Evolutionary conservation across 73 alveolate genomes (phyloP).

Genomic region (Tetrahymena elliotti): DNA sequence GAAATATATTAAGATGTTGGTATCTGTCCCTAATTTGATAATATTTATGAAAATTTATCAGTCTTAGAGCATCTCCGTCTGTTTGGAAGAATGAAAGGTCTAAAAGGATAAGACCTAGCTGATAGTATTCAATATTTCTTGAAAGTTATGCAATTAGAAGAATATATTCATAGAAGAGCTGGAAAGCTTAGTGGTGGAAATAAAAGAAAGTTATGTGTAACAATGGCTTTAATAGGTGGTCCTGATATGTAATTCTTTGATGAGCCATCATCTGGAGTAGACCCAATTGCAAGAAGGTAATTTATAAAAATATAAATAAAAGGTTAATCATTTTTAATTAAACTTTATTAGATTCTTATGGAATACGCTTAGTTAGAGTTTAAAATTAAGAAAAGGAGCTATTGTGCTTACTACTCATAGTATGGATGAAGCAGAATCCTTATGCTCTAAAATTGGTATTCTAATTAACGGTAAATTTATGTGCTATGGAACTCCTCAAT

Average conservation of each 20-base stretch:
- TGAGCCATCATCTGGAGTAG: constrained; percentile 91
- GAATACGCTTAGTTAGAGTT: constrained; percentile 7
- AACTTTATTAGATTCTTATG: constrained; percentile 1
- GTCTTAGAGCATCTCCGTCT: constrained; percentile 55
- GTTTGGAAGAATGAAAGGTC: constrained; percentile 61
- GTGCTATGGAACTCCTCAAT: constrained; percentile 75
- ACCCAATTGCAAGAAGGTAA: constrained; percentile 74
- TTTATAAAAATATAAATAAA: background rate
- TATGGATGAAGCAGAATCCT: constrained; percentile 82
- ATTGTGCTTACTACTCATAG: constrained; percentile 78
- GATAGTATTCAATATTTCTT: constrained; percentile 53
- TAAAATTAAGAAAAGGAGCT: constrained; percentile 19
- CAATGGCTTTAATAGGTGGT: constrained; percentile 79
- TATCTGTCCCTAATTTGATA: constrained; percentile 57
- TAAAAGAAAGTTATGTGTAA: constrained; percentile 91
- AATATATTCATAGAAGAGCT: constrained; percentile 50
- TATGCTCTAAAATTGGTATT: constrained; percentile 78
- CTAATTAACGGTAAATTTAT: constrained; percentile 64
- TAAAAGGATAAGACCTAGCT: constrained; percentile 13
- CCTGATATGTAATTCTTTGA: constrained; percentile 85
- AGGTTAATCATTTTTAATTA: background rate
- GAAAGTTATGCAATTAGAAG: constrained; percentile 60
- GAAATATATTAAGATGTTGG: constrained; percentile 53
- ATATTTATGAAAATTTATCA: constrained; percentile 58
- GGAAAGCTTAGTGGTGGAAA: constrained; percentile 92